These are phyloP conservation scores for Juncus inflexus DNA, from an alignment of 176 grass and related monocot genomes.

Conservation along the genomic window DNA sequence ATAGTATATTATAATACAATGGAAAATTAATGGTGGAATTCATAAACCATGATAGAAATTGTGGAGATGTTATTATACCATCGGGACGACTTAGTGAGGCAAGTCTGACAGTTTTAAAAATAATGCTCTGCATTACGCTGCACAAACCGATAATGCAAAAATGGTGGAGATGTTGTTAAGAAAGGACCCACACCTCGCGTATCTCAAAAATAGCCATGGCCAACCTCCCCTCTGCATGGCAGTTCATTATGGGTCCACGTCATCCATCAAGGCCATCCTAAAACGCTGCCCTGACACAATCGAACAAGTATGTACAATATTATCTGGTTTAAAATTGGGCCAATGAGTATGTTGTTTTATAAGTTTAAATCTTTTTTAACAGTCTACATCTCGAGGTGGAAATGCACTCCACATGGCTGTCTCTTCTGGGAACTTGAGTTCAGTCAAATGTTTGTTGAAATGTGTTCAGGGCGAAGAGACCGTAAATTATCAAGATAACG, in stretches of 20 bases:
- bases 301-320: background rate
- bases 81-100: background rate
- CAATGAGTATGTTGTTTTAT: too few relatives aligned
- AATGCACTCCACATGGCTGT: background rate
- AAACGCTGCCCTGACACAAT: background rate
- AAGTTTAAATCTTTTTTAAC: background rate
- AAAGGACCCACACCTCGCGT: background rate
- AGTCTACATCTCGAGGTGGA: background rate
- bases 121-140: constrained; percentile 22
- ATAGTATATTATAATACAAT: too few relatives aligned
- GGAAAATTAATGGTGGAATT: too few relatives aligned
- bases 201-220: background rate
- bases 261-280: constrained; percentile 12
- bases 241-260: background rate
- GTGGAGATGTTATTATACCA: background rate
- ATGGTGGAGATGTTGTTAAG: constrained; percentile 21
- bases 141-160: background rate
- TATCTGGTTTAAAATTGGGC: too few relatives aligned
- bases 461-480: too few relatives aligned
- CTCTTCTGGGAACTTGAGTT: background rate
- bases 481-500: background rate
- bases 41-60: background rate
- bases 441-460: background rate
- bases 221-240: constrained; percentile 10
- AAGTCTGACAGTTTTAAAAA: background rate